phyloP scores from a whole-genome alignment of 139 green algal genomes.

The Chlamydomonas asymmetrica region DNA sequence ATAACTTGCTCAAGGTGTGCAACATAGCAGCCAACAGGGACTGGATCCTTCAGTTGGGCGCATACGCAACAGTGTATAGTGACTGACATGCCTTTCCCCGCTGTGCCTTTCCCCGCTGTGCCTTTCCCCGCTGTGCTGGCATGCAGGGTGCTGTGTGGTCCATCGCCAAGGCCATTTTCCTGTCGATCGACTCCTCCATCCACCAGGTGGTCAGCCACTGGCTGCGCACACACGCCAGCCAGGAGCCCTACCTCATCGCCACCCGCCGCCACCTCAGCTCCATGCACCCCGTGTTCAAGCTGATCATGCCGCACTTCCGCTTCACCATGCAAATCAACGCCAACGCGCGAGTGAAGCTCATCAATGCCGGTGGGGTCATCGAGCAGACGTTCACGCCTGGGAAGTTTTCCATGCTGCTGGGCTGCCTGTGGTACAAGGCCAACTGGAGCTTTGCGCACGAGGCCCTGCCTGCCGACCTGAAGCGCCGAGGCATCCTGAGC shows the following conservation, averaged over 20 bases:
- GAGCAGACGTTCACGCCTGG: constrained; percentile 37
- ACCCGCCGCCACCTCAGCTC: constrained; percentile 40
- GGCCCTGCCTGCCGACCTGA: constrained; percentile 14
- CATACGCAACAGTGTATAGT: too few relatives aligned
- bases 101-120: too few relatives aligned
- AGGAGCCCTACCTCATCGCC: constrained; percentile 57
- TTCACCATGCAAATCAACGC: constrained; percentile 63
- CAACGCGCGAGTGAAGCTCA: constrained; percentile 39
- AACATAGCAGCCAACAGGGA: background rate
- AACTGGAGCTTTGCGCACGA: constrained; percentile 21
- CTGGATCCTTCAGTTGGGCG: too few relatives aligned
- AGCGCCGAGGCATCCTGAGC: constrained; percentile 1
- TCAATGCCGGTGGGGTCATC: constrained; percentile 52
- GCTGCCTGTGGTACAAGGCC: constrained; percentile 22
- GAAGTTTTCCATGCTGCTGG: constrained; percentile 28
- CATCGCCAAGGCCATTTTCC: constrained; percentile 47
- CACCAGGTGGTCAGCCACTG: constrained; percentile 59
- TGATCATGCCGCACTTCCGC: constrained; percentile 55
- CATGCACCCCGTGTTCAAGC: constrained; percentile 54
- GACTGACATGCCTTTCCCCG: too few relatives aligned
- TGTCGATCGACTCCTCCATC: constrained; percentile 25
- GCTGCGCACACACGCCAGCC: constrained; percentile 39
- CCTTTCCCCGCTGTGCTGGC: too few relatives aligned
- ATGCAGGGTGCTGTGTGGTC: constrained; percentile 24
- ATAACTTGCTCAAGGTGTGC: background rate